Evolutionary conservation across 2,329 filamentous ascomycete species (phyloP).

Genomic region (Chaetothyriales sp.): DNA sequence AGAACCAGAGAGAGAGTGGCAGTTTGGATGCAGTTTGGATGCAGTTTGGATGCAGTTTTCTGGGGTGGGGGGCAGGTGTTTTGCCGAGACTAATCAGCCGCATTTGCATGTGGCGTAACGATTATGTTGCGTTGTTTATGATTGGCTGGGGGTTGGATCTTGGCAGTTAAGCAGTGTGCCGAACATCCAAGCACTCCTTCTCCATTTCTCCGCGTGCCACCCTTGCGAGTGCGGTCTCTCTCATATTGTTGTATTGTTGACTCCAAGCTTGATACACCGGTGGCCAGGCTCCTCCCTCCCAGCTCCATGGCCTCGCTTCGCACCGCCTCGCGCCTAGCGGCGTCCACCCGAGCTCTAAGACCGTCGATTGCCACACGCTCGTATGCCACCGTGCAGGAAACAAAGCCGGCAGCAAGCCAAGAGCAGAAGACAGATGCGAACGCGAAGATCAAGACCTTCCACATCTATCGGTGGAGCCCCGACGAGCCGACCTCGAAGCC

Average conservation of each 20-base stretch:
- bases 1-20: too few relatives aligned
- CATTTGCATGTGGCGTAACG: not conserved
- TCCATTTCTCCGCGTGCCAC: not conserved
- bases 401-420: slow-evolving; percentile 43
- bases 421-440: slow-evolving; percentile 44
- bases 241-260: not conserved
- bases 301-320: slow-evolving; percentile 35
- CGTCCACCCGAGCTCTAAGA: slow-evolving; percentile 21
- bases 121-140: not conserved
- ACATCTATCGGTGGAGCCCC: slow-evolving; percentile 98
- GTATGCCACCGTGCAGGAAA: slow-evolving; percentile 33
- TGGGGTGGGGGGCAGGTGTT: not conserved
- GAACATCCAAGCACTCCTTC: not conserved
- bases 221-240: not conserved
- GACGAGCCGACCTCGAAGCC: slow-evolving; percentile 87
- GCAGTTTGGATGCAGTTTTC: too few relatives aligned
- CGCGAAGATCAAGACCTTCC: slow-evolving; percentile 75
- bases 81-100: not conserved
- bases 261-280: not conserved
- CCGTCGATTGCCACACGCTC: slow-evolving; percentile 26
- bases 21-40: too few relatives aligned
- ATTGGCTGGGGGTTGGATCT: not conserved
- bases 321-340: slow-evolving; percentile 31
- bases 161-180: not conserved
- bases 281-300: not conserved